Base-by-base conservation (phyloP, 2,329 filamentous ascomycete genomes). In the Exophiala calicioides region DNA sequence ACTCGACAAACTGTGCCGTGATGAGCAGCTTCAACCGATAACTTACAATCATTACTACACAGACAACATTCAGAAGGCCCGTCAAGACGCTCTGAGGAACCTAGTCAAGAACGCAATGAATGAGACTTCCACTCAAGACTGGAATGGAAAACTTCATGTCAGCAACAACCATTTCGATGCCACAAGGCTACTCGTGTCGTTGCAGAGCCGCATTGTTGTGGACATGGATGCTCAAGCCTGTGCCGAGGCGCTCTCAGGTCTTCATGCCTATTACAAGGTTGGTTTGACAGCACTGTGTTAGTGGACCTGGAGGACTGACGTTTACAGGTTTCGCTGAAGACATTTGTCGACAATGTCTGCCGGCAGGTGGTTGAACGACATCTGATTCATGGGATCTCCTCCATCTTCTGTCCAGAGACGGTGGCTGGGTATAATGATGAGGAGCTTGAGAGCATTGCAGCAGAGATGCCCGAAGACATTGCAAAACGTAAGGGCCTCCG, bases 41-140 rank as follows among this genome's bases (percentile, higher is more conserved):
- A n/a, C n/a, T n/a, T n/a, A n/a, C n/a, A n/a, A 67, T 41, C 60
- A 64, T 33, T 62, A 65, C 44, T 64, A 64, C 9, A 63, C 58
- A 1, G 61, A 65, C 31, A 63, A 41, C 13, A 37, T 67, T 5
- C 60, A 65, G 47, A 59, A 56, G 18, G 26, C 19, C 31, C 18
- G 42, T n/a, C 16, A 37, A 26, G 20, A 45, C 3, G 18, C 26
- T 10, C 19, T 33, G 5, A 20, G 23, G 18, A 38, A 45, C 9
- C 20, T 23, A 20, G 9, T 45, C 18, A 38, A 34, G 18, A 9
- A 18, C 18, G 32, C 32, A 9, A 16, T 34, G 32, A 19, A 15
- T 16, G 32, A 34, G 32, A 18, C 32, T 16, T 15, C 10, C 13
- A 16, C 13, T 16, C 32, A 34, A 10, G 32, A 34, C 16, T 34